phyloP scores from a whole-genome alignment of 257 asterid species.

The Parsonsia alboflavescens region DNA sequence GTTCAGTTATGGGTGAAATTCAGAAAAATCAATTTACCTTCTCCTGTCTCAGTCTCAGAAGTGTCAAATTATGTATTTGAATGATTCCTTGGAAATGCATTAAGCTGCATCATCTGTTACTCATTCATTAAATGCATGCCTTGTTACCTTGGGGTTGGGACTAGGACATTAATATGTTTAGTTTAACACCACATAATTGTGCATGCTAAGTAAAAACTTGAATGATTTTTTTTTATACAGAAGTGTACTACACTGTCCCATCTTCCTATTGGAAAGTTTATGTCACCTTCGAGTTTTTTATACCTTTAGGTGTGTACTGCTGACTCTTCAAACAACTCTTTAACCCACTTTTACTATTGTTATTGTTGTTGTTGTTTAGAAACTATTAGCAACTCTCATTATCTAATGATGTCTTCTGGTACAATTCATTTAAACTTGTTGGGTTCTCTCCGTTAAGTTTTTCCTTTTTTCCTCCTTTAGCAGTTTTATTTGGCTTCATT shows the following conservation, averaged over 20 bases:
- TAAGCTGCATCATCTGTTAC: not conserved
- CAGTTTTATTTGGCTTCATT: not conserved
- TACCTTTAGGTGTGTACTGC: not conserved
- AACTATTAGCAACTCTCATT: no score
- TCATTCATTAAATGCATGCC: not conserved
- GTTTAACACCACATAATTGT: not conserved
- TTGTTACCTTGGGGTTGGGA: not conserved
- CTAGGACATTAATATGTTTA: not conserved
- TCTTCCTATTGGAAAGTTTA: no score
- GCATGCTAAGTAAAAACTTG: no score
- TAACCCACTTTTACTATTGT: no score
- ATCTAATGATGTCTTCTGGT: no score
- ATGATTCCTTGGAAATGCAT: not conserved
- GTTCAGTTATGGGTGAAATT: not conserved
- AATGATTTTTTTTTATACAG: not conserved
- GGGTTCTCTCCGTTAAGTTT: no score
- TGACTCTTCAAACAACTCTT: not conserved
- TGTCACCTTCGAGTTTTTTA: not conserved
- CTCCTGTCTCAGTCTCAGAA: not conserved
- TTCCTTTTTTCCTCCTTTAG: no score
- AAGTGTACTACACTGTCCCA: not conserved
- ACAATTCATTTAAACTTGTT: no score
- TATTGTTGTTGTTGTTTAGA: no score
- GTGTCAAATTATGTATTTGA: not conserved
- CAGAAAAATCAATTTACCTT: not conserved